Evolutionary conservation across 257 asterid species (phyloP), one percentile per base, ranked within the genome.

Genomic region (Primulina tabacum): DNA sequence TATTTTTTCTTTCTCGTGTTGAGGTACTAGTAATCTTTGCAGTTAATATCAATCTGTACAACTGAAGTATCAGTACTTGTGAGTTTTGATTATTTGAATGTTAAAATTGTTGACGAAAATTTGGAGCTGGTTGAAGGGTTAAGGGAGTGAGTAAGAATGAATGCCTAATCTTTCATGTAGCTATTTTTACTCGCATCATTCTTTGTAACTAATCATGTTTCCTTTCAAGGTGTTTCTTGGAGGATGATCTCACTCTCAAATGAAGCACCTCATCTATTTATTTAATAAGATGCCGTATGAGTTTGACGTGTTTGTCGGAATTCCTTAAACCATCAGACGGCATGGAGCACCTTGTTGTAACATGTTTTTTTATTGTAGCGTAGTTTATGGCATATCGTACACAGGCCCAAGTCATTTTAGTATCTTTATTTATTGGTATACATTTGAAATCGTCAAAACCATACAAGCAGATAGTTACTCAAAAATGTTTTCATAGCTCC

Each of bases 31-130:
- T n/a, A 28, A 12, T 53, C 52, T 56, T n/a, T 24, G 12, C 47
- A 12, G 30, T 14, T 28, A n/a, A 38, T 24, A 38, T 40, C 47
- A 5, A 26, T 33, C n/a, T 67, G 43, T 29, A 47, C 52, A 53
- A 66, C 43, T 21, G 18, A n/a, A 30, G 37, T 34, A 8, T 59
- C 26, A 60, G 40, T 55, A 47, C 78, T 60, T 30, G 52, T 24
- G 71, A 6, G 38, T 10, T 35, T 35, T 43, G 56, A 43, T 43
- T 16, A 35, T 21, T 37, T 50, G 34, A 24, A 60, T 74, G 73
- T 12, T 61, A 56, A 67, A 38, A 69, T 60, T 50, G 47, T 38
- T 35, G 18, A 32, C 17, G 26, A 34, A 40, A 33, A 47, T 53
- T 47, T 14, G 52, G 33, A 32, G 9, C 58, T 1, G 21, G 52